phyloP scores from a whole-genome alignment of 768 basidiomycete species.

The Podaxis mareebaensis region DNA sequence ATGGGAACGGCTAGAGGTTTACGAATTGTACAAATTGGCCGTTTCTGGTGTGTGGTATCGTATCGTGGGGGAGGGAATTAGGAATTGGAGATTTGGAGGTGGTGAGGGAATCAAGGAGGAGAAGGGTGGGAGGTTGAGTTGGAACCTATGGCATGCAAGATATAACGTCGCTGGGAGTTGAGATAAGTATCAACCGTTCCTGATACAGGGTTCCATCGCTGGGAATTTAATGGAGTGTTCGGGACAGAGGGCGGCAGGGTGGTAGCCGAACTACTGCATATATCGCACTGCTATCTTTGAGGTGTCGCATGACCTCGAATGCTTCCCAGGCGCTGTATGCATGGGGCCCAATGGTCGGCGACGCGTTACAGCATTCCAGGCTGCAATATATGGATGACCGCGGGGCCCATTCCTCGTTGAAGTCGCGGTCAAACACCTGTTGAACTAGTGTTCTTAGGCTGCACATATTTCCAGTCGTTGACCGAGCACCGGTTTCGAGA shows the following conservation, averaged over 20 bases:
- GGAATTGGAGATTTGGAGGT: neutral
- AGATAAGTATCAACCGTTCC: neutral
- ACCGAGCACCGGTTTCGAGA: no score
- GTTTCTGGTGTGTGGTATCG: neutral
- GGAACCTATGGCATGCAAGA: slow-evolving; percentile 5
- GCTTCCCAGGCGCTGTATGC: neutral
- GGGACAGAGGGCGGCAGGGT: neutral
- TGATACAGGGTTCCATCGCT: neutral
- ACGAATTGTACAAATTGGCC: neutral
- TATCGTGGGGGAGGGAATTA: neutral
- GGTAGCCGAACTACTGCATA: neutral
- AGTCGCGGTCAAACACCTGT: neutral
- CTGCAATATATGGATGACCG: neutral
- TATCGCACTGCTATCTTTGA: neutral
- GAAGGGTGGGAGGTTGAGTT: neutral
- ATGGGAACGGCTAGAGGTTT: neutral
- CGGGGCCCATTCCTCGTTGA: neutral
- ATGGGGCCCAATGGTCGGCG: neutral
- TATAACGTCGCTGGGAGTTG: slow-evolving; percentile 14
- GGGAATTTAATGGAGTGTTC: neutral
- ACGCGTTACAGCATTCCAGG: neutral
- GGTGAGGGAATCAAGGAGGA: neutral
- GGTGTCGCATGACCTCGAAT: neutral
- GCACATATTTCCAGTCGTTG: no score
- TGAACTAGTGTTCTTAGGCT: neutral